Conservation (phyloP, 352 stramenopile species). For the Phytopythium litorale region DNA sequence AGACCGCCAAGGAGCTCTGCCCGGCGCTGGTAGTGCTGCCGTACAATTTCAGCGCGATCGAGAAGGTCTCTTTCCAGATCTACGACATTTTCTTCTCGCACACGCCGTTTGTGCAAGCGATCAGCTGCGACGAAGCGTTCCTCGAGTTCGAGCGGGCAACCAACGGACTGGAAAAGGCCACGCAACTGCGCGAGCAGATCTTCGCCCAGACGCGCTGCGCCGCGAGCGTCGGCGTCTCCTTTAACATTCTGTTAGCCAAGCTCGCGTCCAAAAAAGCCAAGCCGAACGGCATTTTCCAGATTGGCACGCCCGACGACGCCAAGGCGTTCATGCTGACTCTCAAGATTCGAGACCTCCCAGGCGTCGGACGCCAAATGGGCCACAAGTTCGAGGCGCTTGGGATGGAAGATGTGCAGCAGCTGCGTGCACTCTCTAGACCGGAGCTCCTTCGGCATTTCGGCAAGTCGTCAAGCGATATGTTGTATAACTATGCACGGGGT, state of each 20-base stretch:
- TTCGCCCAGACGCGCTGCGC: constrained; percentile 83
- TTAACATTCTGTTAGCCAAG: constrained; percentile 94
- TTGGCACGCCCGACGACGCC: constrained; percentile 36
- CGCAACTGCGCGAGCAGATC: constrained; percentile 64
- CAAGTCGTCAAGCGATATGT: constrained; percentile 58
- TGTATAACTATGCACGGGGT: constrained; percentile 77
- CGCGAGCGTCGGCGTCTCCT: constrained; percentile 91
- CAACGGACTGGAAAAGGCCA: constrained; percentile 65
- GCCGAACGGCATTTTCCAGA: constrained; percentile 82
- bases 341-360: constrained; percentile 71
- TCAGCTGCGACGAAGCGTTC: constrained; percentile 96
- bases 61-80: constrained; percentile 91
- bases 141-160: constrained; percentile 78
- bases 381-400: constrained; percentile 68
- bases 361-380: constrained; percentile 63
- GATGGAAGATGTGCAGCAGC: constrained; percentile 54
- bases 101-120: constrained; percentile 89
- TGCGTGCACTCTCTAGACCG: constrained; percentile 46
- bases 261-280: constrained; percentile 93
- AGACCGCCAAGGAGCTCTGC: constrained; percentile 88
- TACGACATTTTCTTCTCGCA: constrained; percentile 90
- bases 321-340: constrained; percentile 67
- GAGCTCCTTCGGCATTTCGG: constrained; percentile 64
- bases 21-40: constrained; percentile 91
- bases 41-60: constrained; percentile 92